These are phyloP conservation scores for Trapa bicornis DNA, from an alignment of 345 rosid species.

Conservation along the genomic window DNA sequence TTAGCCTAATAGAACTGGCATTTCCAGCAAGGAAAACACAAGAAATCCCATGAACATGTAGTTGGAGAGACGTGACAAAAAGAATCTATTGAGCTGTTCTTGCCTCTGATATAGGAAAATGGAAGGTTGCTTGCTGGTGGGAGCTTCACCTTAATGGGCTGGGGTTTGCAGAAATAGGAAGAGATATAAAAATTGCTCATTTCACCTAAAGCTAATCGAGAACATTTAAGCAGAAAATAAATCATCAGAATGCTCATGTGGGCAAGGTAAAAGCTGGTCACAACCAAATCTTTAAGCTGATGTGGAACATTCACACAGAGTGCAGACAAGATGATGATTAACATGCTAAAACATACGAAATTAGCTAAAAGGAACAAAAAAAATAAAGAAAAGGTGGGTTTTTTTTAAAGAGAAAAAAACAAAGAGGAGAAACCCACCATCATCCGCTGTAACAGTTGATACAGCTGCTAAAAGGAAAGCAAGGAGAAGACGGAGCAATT, in stretches of 20 bases:
- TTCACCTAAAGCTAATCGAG: neutral
- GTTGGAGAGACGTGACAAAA: neutral
- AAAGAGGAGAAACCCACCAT: conserved; percentile 7
- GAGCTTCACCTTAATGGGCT: too few species aligned
- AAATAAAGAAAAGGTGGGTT: too few species aligned
- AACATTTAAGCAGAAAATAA: neutral
- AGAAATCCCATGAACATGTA: neutral
- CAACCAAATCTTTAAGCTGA: neutral
- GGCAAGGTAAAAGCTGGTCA: neutral
- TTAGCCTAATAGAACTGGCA: neutral
- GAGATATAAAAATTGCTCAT: neutral
- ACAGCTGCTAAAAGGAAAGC: conserved; percentile 8
- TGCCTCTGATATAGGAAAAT: neutral
- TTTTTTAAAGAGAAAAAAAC: too few species aligned
- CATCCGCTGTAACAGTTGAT: conserved; percentile 6
- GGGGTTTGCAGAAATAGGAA: too few species aligned
- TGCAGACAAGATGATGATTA: conserved; percentile 7
- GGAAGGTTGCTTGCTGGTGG: too few species aligned
- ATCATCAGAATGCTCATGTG: neutral
- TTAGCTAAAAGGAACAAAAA: neutral
- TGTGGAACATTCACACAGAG: conserved; percentile 1
- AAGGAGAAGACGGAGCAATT: conserved; percentile 5
- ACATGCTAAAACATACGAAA: neutral
- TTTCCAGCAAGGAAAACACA: neutral
- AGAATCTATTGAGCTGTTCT: neutral